Conservation (phyloP, 2,329 filamentous ascomycete species). For the Aspergillus neotritici region DNA sequence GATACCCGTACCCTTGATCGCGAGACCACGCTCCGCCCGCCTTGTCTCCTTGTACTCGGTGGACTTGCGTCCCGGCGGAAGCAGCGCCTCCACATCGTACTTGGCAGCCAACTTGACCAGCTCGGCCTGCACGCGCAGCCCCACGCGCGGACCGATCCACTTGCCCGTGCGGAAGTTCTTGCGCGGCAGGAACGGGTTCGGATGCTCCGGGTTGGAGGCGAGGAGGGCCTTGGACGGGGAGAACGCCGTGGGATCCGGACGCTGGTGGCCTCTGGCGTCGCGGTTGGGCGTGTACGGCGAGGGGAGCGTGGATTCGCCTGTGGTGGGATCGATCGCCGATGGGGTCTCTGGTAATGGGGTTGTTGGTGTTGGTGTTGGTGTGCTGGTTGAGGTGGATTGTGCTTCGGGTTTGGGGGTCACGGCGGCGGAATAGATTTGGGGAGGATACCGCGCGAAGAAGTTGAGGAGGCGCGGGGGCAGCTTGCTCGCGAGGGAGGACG, state of each 20-base stretch:
- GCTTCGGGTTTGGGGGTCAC: conserved; percentile 23
- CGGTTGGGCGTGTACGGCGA: conserved; percentile 39
- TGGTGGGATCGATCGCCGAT: neutral
- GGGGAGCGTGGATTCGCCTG: conserved; percentile 19
- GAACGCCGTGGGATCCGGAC: conserved; percentile 26
- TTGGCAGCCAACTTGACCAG: conserved; percentile 77
- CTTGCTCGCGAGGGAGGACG: conserved; percentile 16
- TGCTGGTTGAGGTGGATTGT: conserved; percentile 23
- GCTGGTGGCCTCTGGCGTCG: conserved; percentile 38
- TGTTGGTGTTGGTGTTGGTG: conserved; percentile 21
- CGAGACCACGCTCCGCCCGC: conserved; percentile 71
- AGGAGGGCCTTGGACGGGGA: conserved; percentile 31
- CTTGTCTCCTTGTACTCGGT: conserved; percentile 61
- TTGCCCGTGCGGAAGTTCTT: conserved; percentile 72
- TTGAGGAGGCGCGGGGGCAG: conserved; percentile 72
- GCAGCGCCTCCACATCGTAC: conserved; percentile 72
- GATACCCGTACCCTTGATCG: conserved; percentile 87
- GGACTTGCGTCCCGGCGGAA: conserved; percentile 72
- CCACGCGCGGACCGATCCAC: conserved; percentile 80
- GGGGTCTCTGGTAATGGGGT: conserved; percentile 11
- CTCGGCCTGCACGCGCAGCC: conserved; percentile 80
- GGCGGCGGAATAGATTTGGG: conserved; percentile 47
- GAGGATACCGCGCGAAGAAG: conserved; percentile 88
- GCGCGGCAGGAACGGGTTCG: conserved; percentile 74
- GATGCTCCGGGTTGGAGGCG: conserved; percentile 44